Evolutionary conservation across 805 yeast species (phyloP), one percentile per base, ranked within the genome.

Genomic region (Starmerella bombicola): DNA sequence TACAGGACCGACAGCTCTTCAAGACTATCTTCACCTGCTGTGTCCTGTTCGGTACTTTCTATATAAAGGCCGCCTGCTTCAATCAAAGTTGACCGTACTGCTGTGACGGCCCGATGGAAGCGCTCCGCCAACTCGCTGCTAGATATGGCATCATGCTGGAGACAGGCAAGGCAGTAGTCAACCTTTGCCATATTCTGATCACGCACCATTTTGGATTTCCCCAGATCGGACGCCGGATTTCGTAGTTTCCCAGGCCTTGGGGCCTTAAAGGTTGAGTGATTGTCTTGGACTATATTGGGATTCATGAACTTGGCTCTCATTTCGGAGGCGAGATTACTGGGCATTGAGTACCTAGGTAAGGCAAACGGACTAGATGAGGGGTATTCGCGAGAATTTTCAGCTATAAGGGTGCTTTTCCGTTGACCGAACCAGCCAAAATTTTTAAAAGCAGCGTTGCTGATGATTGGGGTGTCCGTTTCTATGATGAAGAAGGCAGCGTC

Each of bases 151-250:
- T 47, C 47, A 12, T 30, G 34, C 35, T 47, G 51, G 17, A 46
- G 15, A 21, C 49, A 46, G 16, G 50, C 50, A 1, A 47, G 34
- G 13, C 19, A 21, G 39, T 47, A 47, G 40, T 47, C 51, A 10
- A 46, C 42, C 18, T 35, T 36, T 4, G 50, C 50, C 38, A 36
- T 39, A 12, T 33, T 36, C 37, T 31, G 40, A 28, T 44, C 46
- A 7, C 28, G 25, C 30, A 39, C 38, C 16, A 37, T 6, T 26
- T 26, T 35, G 2, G 30, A 30, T 4, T 30, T 23, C 6, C 44
- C 41, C 19, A 42, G 15, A 2, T 28, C 28, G 3, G 32, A n/a
- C 10, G 50, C 47, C 8, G 50, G 45, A 22, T 42, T 40, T 10
- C 35, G 24, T 10, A n/a, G 25, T 6, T 16, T 6, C 9, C 13